Conservation (phyloP, 1,284 basidiomycete species). For the Cryptococcus jaspeensis region DNA sequence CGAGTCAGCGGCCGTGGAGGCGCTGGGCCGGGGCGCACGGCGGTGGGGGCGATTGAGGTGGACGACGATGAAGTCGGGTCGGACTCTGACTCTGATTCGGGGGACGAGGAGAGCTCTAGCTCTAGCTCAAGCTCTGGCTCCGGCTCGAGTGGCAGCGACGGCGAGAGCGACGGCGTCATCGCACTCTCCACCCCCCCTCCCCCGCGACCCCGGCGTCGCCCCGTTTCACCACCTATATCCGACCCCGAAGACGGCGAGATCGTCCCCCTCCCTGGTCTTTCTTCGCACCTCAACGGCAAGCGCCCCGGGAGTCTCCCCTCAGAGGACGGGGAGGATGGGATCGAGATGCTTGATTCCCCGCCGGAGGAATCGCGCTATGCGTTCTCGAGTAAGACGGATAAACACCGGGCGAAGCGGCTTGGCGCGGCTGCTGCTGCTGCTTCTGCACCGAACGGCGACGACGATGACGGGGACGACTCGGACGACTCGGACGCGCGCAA, state of each 20-base stretch:
- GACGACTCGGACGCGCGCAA: not conserved
- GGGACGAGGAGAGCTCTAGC: conserved; percentile 9
- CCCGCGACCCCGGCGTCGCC: not conserved
- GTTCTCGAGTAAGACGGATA: not conserved
- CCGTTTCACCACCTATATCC: not conserved
- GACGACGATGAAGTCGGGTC: conserved; percentile 34
- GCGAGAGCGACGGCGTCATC: conserved; percentile 8
- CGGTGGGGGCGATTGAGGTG: conserved; percentile 31
- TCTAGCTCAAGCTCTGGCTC: not conserved
- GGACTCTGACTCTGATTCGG: conserved; percentile 12
- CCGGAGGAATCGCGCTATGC: conserved; percentile 13
- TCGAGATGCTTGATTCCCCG: conserved; percentile 11
- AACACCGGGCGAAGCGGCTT: not conserved
- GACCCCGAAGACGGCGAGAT: conserved; percentile 16
- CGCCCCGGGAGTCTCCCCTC: not conserved
- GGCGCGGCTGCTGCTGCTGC: not conserved
- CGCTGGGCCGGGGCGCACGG: not conserved
- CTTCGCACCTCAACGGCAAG: conserved; percentile 1
- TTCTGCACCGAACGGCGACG: not conserved
- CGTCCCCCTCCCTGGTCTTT: conserved; percentile 6
- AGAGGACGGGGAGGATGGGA: conserved; percentile 7
- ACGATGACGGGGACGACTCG: not conserved
- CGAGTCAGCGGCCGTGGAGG: not conserved
- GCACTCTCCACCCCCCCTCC: not conserved
- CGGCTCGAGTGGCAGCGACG: conserved; percentile 11